Evolutionary conservation across 768 basidiomycete species (phyloP).

Genomic region (Russula sp.): DNA sequence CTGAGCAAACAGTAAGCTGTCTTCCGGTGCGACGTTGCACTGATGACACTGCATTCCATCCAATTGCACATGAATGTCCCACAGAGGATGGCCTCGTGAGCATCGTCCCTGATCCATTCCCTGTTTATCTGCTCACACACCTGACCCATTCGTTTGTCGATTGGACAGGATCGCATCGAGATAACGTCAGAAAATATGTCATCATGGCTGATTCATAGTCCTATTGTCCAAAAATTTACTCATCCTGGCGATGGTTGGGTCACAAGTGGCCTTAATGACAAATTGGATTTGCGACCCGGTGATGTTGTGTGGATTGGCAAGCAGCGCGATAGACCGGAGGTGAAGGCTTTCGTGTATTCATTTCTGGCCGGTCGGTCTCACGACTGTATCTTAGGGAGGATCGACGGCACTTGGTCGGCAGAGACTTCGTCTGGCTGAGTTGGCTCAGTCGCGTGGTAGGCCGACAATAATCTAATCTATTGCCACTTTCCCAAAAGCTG

Average conservation of each 20-base stretch:
- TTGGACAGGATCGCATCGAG: constrained; percentile 47
- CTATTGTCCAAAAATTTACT: constrained; percentile 27
- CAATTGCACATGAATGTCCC: constrained; percentile 41
- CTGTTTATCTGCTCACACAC: not conserved
- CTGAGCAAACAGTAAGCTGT: constrained; percentile 37
- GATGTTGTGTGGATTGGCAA: constrained; percentile 29
- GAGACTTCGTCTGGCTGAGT: constrained; percentile 62
- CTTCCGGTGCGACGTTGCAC: constrained; percentile 38
- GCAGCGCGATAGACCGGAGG: constrained; percentile 20
- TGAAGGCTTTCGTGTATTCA: not conserved
- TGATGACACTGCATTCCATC: constrained; percentile 38
- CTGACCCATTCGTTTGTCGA: not conserved
- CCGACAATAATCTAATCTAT: constrained; percentile 25
- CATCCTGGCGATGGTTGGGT: not conserved
- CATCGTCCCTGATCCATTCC: constrained; percentile 7
- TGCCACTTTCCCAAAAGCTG: constrained; percentile 2
- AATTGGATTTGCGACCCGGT: constrained; percentile 20
- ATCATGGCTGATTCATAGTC: constrained; percentile 48
- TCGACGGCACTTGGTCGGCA: constrained; percentile 77
- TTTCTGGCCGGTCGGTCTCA: constrained; percentile 13
- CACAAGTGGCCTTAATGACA: not conserved
- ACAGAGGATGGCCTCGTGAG: constrained; percentile 37
- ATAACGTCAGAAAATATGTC: constrained; percentile 47
- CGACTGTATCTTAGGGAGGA: constrained; percentile 58
- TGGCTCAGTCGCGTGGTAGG: constrained; percentile 62